Base-by-base conservation (phyloP, 805 yeast species). In the Kodamaea leandrae region DNA sequence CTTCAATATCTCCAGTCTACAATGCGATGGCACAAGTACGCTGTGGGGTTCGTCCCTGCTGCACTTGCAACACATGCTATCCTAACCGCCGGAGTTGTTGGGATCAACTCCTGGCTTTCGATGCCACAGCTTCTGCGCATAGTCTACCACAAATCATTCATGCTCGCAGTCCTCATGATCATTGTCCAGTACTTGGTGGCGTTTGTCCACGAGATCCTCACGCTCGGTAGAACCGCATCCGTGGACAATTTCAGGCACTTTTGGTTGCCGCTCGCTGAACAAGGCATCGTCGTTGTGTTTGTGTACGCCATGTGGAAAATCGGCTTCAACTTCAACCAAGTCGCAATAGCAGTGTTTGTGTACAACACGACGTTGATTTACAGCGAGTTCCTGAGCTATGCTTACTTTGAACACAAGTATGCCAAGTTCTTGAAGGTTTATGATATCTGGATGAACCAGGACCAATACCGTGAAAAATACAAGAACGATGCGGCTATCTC, bases 401-500 rank as follows among this genome's bases (percentile, higher is more conserved):
- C 19, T 3, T 29, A 37, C 28, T 55, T 54, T 35, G 12, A 35
- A 2, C 18, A 32, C n/a, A 36, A 27, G 30, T 54, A 46, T 41
- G 25, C 35, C 2, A 47, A 47, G 32, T 58, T 55, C 36, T 27
- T 51, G 23, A 35, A 37, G 18, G 42, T 46, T 26, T 48, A 57
- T 35, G 44, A 49, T 9, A 25, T 53, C 19, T 58, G 57, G 53
- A 21, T 15, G 8, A 36, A 49, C 36, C 55, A 53, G 32, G 48
- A 45, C 26, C 20, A 34, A 10, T 48, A 38, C 25, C 40, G 36
- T 19, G 37, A 33, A 26, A 49, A 39, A 13, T 41, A 29, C 28
- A 37, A 38, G 18, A 44, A 46, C 42, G 40, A 41, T 13, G 43
- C 33, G 13, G 53, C 47, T 15, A 37, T 46, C 10, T 34, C 39